Base-by-base conservation (phyloP, 441 rosid species). In the Bocquillonia castaneifolia region DNA sequence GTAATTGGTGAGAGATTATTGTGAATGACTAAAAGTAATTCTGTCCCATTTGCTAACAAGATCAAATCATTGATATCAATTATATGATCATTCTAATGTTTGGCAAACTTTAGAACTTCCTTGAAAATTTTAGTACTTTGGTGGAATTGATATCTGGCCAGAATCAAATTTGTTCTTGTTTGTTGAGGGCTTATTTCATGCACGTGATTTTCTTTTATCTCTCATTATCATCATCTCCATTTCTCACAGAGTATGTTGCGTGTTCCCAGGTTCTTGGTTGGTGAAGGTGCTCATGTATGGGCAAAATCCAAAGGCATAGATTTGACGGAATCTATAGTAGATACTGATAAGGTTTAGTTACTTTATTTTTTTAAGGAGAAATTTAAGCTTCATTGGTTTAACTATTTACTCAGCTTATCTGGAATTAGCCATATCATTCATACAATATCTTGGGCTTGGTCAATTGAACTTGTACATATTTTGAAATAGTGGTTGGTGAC, bases 231-330 rank as follows among this genome's bases (percentile, higher is more conserved):
- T 66, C 20, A 12, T 50, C 28, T 23, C 55, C 12, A 22, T 47
- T 68, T 54, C 47, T 44, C 26, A 58, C 53, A 67, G 45, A 59
- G 6, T 14, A 25, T 73, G 57, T 50, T 32, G 39, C 76, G 17
- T 73, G 63, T 12, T 15, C 18, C 63, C 72, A 89, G 97, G 93
- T 85, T 93, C 78, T 85, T 93, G 84, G 98, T 77, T 52, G 96
- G 98, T 67, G 98, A 91, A 83, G 97, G 97, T 72, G 96, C 98
- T 29, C 78, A 79, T 40, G 42, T 66, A 66, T 93, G 97, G 97
- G 96, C 88, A 48, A 82, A 78, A 65, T 85, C 92, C 70, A 88
- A 82, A 78, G 88, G 84, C 69, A 57, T 81, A 79, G 20, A 63
- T 67, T 67, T 82, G 59, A 84, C 90, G 37, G 86, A 72, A 54